Base-by-base conservation (phyloP, 495 filamentous ascomycete species). In the Penicillium ochrochloron region DNA sequence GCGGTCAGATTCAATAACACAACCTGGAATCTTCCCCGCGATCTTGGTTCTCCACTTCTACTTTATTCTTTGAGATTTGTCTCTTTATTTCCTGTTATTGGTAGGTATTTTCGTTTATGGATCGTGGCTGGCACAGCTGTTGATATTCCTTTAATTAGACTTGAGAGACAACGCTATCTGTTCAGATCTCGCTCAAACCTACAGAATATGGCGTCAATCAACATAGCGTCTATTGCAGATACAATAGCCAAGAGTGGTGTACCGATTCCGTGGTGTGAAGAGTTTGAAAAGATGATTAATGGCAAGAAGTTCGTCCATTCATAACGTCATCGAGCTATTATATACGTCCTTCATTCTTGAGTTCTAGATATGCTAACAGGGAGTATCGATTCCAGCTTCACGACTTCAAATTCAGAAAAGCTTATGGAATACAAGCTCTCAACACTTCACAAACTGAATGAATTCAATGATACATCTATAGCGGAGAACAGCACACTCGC, bases 341-440 rank as follows among this genome's bases (percentile, higher is more conserved):
- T 19, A 10, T 10, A 54, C 2, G n/a, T 0, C 12, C 17, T 23
- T 8, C 17, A 10, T 6, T 11, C n/a, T 8, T 34, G n/a, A 37
- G n/a, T 5, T 1, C 5, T 35, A 23, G 15, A 56, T 8, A 54
- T 21, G 33, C 53, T 37, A n/a, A 56, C 29, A 23, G 11, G 4
- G 21, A 35, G n/a, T 31, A 17, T 21, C 8, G 52, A 33, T 19
- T 52, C 25, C 27, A 64, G 62, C 14, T 60, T 64, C 23, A 50
- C 56, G 33, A 64, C 62, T 1, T 64, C 56, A 9, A 64, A 59
- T 29, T 64, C 57, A 12, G 29, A 51, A 41, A 50, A 52, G 27
- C n/a, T 59, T 15, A 42, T 44, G 57, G 57, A 59, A 46, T 44
- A 59, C 11, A 59, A 59, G 17, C 39, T 59, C 10, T 42, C 25